These are phyloP conservation scores for Wickerhamiella galacta DNA, from an alignment of 805 yeast species.

Conservation along the genomic window DNA sequence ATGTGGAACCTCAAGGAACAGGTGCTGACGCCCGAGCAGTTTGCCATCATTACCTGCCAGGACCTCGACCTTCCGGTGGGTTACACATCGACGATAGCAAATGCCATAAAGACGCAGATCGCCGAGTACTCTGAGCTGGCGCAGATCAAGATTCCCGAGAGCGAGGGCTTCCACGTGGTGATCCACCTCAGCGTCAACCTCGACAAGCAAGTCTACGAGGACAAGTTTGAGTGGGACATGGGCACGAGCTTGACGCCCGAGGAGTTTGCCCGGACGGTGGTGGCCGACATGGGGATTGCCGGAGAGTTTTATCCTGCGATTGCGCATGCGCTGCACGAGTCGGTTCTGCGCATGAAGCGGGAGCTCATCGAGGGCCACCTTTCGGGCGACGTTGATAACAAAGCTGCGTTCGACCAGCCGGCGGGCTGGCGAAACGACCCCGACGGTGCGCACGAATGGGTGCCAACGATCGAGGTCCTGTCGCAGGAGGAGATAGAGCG, in stretches of 20 bases:
- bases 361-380: slow-evolving; percentile 62
- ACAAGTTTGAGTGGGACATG: slow-evolving; percentile 90
- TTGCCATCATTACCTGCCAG: slow-evolving; percentile 58
- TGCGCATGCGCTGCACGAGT: slow-evolving; percentile 72
- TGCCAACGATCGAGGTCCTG: slow-evolving; percentile 70
- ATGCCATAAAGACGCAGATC: slow-evolving; percentile 62
- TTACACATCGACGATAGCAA: slow-evolving; percentile 44
- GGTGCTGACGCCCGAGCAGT: slow-evolving; percentile 51
- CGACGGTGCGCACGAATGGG: slow-evolving; percentile 70
- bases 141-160: slow-evolving; percentile 48
- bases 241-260: slow-evolving; percentile 50
- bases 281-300: slow-evolving; percentile 65
- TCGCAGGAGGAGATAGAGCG: slow-evolving; percentile 88
- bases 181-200: slow-evolving; percentile 68
- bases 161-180: slow-evolving; percentile 53
- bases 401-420: slow-evolving; percentile 42
- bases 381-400: slow-evolving; percentile 35
- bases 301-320: slow-evolving; percentile 84
- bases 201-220: slow-evolving; percentile 72
- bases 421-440: slow-evolving; percentile 59
- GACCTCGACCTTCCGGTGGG: slow-evolving; percentile 68
- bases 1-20: slow-evolving; percentile 60
- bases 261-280: slow-evolving; percentile 64
- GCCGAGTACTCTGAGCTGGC: slow-evolving; percentile 55
- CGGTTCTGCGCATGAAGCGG: slow-evolving; percentile 54